phyloP scores from a whole-genome alignment of 2,329 filamentous ascomycete species.

The Sporothrix curviconia region DNA sequence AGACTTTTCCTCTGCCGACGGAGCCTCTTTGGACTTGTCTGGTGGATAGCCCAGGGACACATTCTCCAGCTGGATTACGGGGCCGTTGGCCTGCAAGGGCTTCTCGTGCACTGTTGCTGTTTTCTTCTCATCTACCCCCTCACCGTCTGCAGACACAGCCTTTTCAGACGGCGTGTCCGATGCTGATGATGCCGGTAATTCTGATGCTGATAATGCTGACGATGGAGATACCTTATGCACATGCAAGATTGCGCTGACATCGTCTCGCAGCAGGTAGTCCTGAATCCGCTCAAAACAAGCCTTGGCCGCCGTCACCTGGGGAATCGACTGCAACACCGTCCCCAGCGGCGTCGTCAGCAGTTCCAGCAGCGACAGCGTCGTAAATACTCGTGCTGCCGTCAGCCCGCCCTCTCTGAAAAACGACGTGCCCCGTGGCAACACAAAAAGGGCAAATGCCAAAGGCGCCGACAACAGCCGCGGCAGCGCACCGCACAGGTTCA shows the following conservation, averaged over 20 bases:
- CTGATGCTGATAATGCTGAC: too few species aligned
- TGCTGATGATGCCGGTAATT: background rate
- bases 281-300: constrained; percentile 32
- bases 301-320: background rate
- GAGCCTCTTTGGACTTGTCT: background rate
- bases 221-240: too few species aligned
- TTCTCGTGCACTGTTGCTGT: background rate
- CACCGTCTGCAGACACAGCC: too few species aligned
- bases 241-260: background rate
- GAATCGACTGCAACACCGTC: background rate
- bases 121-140: background rate
- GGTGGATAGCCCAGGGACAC: background rate
- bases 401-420: background rate
- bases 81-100: too few species aligned
- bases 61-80: background rate
- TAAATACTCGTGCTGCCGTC: background rate
- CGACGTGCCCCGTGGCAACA: background rate
- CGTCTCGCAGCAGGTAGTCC: constrained; percentile 22
- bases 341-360: background rate
- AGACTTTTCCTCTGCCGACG: too few species aligned
- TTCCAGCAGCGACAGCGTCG: background rate
- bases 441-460: background rate
- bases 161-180: too few species aligned
- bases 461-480: background rate
- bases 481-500: constrained; percentile 1